Evolutionary conservation across 1,139 yeast species (phyloP), one percentile per base, ranked within the genome.

Genomic region (Debaryomyces robertsiae): DNA sequence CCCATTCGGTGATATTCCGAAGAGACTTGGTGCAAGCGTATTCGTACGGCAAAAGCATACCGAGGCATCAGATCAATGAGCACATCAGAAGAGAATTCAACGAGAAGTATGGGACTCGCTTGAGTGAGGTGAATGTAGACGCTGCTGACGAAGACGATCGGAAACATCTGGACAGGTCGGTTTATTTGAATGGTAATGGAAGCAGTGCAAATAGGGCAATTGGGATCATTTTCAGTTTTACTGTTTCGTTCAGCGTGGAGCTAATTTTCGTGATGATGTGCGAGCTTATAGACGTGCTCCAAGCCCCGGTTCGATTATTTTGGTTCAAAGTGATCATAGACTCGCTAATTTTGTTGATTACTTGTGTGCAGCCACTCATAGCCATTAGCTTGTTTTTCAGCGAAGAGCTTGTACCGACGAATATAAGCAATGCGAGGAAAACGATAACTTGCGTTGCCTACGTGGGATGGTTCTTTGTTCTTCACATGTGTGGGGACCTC

Each of bases 221-320:
- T 4, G 66, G 69, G 2, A 36, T 44, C 3, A 44, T 66, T 7
- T 72, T 71, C 46, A 57, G 69, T 36, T 32, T 50, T 3, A 58
- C 67, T 9, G 46, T 65, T 3, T 51, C 73, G 11, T 51, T 68
- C 10, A 65, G 73, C 37, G 48, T 64, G 5, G 61, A 61, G 44
- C 51, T 72, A 29, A 63, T 67, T 7, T 46, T 65, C 3, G 52
- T 72, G 15, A 65, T 73, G 55, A 57, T 72, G 61, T 60, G 69
- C 44, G 76, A 72, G 47, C 58, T 73, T 42, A 56, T 63, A 5
- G 61, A 58, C 29, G 39, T 53, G 19, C 52, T 58, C 32, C 43
- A 50, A 18, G 58, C 55, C 10, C 48, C 55, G 3, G 47, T 59
- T 2, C 47, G 70, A 11, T 43, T 63, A 36, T 30, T 49, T 14